These are phyloP conservation scores for Scheffersomyces segobiensis DNA, from an alignment of 1,139 yeast genomes.

Conservation along the genomic window DNA sequence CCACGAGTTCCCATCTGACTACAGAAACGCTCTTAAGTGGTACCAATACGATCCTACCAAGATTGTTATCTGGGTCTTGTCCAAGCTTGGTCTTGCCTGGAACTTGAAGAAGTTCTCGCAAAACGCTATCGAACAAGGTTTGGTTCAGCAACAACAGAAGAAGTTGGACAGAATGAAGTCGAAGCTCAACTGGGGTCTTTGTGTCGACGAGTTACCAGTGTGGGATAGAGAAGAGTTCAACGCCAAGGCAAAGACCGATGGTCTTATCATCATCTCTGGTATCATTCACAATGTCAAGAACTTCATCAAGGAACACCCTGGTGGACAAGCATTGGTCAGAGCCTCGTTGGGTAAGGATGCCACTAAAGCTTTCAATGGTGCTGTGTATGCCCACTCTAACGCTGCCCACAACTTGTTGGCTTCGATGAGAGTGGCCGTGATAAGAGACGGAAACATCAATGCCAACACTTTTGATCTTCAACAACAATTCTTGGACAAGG, in stretches of 20 bases:
- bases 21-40: constrained; percentile 97
- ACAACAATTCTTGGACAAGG: constrained; percentile 50
- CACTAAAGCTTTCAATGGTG: constrained; percentile 96
- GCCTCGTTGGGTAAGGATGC: constrained; percentile 96
- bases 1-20: constrained; percentile 98
- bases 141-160: constrained; percentile 88
- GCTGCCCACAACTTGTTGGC: constrained; percentile 97
- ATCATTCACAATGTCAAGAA: constrained; percentile 89
- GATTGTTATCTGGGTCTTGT: constrained; percentile 66
- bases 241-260: constrained; percentile 57
- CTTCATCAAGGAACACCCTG: constrained; percentile 93
- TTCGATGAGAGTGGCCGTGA: constrained; percentile 93
- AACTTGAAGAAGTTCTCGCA: constrained; percentile 91
- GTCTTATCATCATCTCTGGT: constrained; percentile 83
- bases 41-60: constrained; percentile 98
- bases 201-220: constrained; percentile 80
- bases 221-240: constrained; percentile 87
- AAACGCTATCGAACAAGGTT: constrained; percentile 94
- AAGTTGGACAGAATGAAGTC: constrained; percentile 80
- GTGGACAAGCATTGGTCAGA: constrained; percentile 86
- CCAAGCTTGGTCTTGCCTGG: constrained; percentile 83
- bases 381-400: constrained; percentile 93
- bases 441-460: constrained; percentile 61
- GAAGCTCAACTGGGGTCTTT: constrained; percentile 89
- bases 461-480: constrained; percentile 55